Conservation (phyloP, 495 filamentous ascomycete genomes). For the Sabuloglossum arenarium region DNA sequence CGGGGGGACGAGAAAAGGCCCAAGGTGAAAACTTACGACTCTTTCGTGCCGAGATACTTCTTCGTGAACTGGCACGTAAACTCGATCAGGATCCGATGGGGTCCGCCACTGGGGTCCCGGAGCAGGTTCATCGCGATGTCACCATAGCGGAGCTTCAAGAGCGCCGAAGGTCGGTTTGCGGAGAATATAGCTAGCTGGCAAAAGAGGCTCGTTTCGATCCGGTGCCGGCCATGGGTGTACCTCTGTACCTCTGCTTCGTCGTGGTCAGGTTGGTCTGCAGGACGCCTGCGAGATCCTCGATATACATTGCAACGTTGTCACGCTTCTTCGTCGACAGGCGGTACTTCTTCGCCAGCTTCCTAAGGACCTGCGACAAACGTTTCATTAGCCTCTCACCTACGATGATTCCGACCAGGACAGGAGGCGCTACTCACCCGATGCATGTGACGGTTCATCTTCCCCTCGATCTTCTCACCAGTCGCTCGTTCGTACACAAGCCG, state of each 20-base stretch:
- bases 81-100: too few species aligned
- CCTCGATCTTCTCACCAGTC: constrained; percentile 12
- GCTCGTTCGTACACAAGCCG: constrained; percentile 14
- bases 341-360: background rate
- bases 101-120: too few species aligned
- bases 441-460: constrained; percentile 12
- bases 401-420: background rate
- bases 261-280: constrained; percentile 13
- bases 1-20: too few species aligned
- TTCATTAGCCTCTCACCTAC: background rate
- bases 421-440: constrained; percentile 11
- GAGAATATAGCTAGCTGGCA: background rate
- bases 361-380: background rate
- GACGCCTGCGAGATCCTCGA: constrained; percentile 14
- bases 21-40: too few species aligned
- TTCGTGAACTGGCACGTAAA: too few species aligned
- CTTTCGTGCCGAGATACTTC: too few species aligned
- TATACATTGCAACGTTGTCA: constrained; percentile 12
- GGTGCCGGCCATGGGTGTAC: constrained; percentile 13
- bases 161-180: too few species aligned
- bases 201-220: constrained; percentile 11
- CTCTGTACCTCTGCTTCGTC: constrained; percentile 9
- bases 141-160: too few species aligned
- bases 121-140: too few species aligned
- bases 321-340: background rate